A percentile compares a stretch with the other conserved stretches of the same genome.
phyloP scores from a whole-genome alignment of 305 asterid species.

The Petunia hybrid region DNA sequence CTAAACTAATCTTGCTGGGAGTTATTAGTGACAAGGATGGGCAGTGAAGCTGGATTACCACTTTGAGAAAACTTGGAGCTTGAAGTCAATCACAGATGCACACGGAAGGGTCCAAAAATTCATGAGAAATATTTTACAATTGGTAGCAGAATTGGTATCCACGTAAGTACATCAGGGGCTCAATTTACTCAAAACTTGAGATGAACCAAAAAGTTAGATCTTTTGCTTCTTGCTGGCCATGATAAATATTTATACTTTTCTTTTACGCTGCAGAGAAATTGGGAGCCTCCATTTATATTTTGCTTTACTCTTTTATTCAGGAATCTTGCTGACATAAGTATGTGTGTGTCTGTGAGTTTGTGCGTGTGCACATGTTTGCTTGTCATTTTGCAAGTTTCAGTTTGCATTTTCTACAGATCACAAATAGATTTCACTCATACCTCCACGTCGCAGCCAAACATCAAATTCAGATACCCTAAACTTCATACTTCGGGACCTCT shows the following conservation, averaged over 20 bases:
- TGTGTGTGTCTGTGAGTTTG: background rate
- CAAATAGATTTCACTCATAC: background rate
- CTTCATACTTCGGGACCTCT: background rate
- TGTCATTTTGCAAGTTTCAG: background rate
- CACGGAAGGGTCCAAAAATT: background rate
- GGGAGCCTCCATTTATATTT: background rate
- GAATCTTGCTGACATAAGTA: background rate
- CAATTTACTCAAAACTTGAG: background rate
- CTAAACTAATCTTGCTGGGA: background rate
- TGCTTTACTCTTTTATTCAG: background rate
- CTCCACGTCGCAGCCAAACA: background rate
- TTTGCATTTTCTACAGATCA: background rate
- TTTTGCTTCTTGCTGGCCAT: background rate
- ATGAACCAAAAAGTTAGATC: background rate
- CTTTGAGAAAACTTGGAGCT: background rate
- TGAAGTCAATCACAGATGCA: background rate
- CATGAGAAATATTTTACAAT: background rate
- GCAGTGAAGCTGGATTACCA: background rate
- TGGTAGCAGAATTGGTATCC: background rate
- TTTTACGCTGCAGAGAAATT: background rate
- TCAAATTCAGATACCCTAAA: background rate
- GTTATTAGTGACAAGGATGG: background rate
- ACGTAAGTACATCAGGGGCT: background rate
- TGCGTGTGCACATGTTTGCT: background rate
- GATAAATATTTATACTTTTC: background rate